These are phyloP conservation scores for Myochromella boudieri DNA, from an alignment of 768 basidiomycete species.

Conservation along the genomic window DNA sequence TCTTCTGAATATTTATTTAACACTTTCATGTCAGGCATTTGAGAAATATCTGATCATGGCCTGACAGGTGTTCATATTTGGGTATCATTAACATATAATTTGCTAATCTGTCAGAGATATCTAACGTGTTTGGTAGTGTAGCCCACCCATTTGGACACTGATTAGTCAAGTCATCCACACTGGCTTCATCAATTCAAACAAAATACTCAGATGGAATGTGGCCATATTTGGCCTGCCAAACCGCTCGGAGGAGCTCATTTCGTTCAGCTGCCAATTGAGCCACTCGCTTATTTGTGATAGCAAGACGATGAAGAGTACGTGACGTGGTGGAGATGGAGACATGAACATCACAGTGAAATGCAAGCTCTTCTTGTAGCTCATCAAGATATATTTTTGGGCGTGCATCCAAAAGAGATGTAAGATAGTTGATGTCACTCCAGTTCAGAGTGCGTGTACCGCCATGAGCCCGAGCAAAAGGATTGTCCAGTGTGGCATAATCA, in stretches of 20 bases:
- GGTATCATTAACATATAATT: too few relatives aligned
- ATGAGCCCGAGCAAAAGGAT: constrained; percentile 16
- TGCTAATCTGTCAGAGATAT: too few relatives aligned
- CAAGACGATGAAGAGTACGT: constrained; percentile 18
- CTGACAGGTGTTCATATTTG: too few relatives aligned
- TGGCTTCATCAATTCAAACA: constrained; percentile 28
- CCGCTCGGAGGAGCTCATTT: constrained; percentile 26
- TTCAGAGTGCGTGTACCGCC: constrained; percentile 19
- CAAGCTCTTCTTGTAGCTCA: constrained; percentile 28
- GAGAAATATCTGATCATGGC: too few relatives aligned
- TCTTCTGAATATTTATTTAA: too few relatives aligned
- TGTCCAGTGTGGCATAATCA: constrained; percentile 14
- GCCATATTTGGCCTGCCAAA: constrained; percentile 16
- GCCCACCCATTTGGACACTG: constrained; percentile 22
- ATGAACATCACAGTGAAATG: constrained; percentile 15
- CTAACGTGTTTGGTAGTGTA: too few relatives aligned
- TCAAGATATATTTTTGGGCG: constrained; percentile 30
- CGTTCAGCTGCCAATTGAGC: constrained; percentile 23
- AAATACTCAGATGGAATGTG: constrained; percentile 21
- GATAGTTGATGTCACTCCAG: constrained; percentile 19
- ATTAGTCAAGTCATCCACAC: constrained; percentile 26
- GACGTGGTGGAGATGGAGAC: constrained; percentile 30
- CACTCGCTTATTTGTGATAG: constrained; percentile 25
- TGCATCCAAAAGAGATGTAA: constrained; percentile 20
- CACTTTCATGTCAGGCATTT: too few relatives aligned